These are phyloP conservation scores for Xylariales sp. DNA, from an alignment of 2,329 filamentous ascomycete species.

Conservation along the genomic window DNA sequence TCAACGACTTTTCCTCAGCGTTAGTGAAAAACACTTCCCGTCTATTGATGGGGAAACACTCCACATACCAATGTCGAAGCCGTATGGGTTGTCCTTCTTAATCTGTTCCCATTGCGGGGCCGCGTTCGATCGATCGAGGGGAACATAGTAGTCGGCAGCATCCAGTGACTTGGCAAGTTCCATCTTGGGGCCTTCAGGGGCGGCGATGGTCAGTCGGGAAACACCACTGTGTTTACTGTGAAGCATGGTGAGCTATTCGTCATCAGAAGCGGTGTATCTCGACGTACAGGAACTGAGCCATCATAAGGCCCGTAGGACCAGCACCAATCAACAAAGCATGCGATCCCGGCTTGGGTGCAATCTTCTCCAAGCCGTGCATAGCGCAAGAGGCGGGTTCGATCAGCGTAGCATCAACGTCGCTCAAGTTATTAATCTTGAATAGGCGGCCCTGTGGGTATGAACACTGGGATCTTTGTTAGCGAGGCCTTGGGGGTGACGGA, in stretches of 20 bases:
- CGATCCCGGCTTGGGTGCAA: slow-evolving; percentile 72
- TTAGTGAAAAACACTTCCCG: slow-evolving; percentile 25
- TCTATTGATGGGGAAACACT: background rate
- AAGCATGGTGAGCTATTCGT: slow-evolving; percentile 6
- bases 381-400: slow-evolving; percentile 78
- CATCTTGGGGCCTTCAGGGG: slow-evolving; percentile 76
- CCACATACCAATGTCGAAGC: slow-evolving; percentile 72
- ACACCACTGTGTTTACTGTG: slow-evolving; percentile 67
- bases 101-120: slow-evolving; percentile 70
- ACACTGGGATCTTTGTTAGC: slow-evolving; percentile 47
- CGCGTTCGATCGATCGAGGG: slow-evolving; percentile 65
- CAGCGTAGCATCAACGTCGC: slow-evolving; percentile 75
- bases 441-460: slow-evolving; percentile 65
- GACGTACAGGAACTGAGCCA: slow-evolving; percentile 50
- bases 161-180: slow-evolving; percentile 70
- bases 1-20: slow-evolving; percentile 63
- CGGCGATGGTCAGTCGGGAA: slow-evolving; percentile 76
- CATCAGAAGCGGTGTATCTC: background rate
- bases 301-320: slow-evolving; percentile 72
- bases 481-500: background rate
- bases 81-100: slow-evolving; percentile 74
- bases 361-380: slow-evolving; percentile 77
- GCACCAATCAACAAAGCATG: slow-evolving; percentile 74
- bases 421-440: slow-evolving; percentile 74
- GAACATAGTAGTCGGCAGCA: slow-evolving; percentile 65